phyloP scores from a whole-genome alignment of 83 land plant genomes.

The Picea mariana region DNA sequence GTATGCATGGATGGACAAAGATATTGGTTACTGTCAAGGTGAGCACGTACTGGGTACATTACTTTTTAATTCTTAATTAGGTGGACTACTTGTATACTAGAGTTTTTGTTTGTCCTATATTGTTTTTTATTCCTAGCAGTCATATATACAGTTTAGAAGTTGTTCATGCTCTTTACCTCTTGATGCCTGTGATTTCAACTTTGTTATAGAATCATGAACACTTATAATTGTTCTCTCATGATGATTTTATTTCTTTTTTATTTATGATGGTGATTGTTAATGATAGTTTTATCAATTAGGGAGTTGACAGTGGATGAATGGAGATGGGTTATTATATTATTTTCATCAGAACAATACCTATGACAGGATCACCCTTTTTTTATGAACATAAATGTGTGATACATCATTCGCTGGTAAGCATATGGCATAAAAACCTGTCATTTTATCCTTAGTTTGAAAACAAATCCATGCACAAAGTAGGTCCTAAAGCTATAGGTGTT shows the following conservation, averaged over 20 bases:
- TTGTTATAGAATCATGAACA: neutral
- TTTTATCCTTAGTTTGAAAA: no score
- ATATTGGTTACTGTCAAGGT: slow-evolving; percentile 98
- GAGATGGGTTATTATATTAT: neutral
- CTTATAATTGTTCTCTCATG: neutral
- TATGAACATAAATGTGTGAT: neutral
- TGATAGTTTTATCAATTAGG: neutral
- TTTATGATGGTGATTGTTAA: neutral
- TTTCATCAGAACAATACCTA: neutral
- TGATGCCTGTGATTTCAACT: neutral
- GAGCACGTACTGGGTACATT: neutral
- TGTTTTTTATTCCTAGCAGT: neutral
- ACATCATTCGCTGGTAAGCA: neutral
- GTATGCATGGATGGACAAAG: slow-evolving; percentile 94
- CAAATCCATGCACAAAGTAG: no score
- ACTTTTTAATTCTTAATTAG: neutral
- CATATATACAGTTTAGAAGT: neutral
- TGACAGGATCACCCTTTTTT: neutral
- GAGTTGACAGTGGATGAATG: neutral
- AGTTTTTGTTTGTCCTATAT: neutral
- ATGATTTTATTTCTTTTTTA: neutral
- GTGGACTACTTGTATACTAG: neutral
- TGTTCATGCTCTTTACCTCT: neutral
- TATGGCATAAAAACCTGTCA: no score
- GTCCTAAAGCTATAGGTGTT: no score